These are phyloP conservation scores for Scenedesmus sp. DNA, from an alignment of 163 green algal species.

Conservation along the genomic window DNA sequence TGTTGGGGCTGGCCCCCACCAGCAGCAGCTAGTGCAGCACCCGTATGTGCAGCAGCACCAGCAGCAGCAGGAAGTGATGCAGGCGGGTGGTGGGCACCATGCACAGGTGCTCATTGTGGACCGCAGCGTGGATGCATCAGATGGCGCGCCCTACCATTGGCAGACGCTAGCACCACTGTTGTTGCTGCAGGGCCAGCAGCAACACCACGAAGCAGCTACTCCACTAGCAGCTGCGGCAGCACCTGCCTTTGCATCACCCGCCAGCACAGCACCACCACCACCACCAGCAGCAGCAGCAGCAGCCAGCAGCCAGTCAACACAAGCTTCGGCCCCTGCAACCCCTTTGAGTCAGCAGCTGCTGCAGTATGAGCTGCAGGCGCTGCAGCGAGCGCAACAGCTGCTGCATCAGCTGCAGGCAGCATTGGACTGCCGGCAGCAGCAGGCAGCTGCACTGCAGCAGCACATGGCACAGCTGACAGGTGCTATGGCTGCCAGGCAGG, in stretches of 20 bases:
- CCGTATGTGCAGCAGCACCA: neutral
- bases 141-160: neutral
- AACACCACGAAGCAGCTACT: neutral
- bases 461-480: neutral
- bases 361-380: neutral
- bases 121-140: neutral
- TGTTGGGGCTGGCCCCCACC: neutral
- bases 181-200: neutral
- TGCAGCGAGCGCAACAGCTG: neutral
- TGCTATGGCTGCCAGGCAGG: neutral
- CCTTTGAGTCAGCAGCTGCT: neutral
- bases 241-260: too few species aligned
- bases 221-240: neutral
- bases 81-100: neutral
- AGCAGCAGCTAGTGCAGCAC: neutral
- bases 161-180: neutral
- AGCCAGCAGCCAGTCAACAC: neutral
- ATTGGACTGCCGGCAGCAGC: neutral
- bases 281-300: neutral
- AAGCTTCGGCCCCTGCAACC: neutral
- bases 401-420: neutral
- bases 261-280: neutral
- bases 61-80: neutral
- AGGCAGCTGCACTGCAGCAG: neutral
- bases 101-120: neutral